Conservation (phyloP, 345 rosid species). For the Turritis glabra region DNA sequence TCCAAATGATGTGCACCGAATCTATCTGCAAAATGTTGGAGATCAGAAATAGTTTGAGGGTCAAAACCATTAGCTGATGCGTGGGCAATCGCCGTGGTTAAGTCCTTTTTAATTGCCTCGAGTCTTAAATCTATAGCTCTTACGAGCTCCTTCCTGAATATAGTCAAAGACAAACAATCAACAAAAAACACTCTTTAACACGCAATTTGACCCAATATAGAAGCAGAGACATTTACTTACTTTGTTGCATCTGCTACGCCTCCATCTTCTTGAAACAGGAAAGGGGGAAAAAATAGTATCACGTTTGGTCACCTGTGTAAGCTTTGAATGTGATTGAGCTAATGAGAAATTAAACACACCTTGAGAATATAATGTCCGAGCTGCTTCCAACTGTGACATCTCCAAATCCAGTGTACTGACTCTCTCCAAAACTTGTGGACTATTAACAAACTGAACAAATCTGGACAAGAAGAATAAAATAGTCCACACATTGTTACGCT, state of each 20-base stretch:
- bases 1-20: constrained; percentile 74
- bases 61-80: constrained; percentile 85
- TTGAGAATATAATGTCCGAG: constrained; percentile 73
- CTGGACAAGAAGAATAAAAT: constrained; percentile 38
- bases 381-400: constrained; percentile 96
- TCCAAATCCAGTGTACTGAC: constrained; percentile 77
- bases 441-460: constrained; percentile 87
- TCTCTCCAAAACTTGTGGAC: constrained; percentile 79
- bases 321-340: neutral
- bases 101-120: constrained; percentile 68
- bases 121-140: constrained; percentile 93
- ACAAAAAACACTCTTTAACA: neutral
- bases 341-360: constrained; percentile 44
- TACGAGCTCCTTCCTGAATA: constrained; percentile 79
- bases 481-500: constrained; percentile 11
- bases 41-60: constrained; percentile 61
- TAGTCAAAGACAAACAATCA: constrained; percentile 4
- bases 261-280: constrained; percentile 32
- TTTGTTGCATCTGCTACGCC: constrained; percentile 50
- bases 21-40: constrained; percentile 68
- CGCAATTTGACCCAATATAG: constrained; percentile 38
- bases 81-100: constrained; percentile 61
- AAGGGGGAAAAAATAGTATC: neutral
- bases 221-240: constrained; percentile 46
- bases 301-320: constrained; percentile 11